phyloP scores from a whole-genome alignment of 257 asterid genomes.

The Solanum medicagineum region DNA sequence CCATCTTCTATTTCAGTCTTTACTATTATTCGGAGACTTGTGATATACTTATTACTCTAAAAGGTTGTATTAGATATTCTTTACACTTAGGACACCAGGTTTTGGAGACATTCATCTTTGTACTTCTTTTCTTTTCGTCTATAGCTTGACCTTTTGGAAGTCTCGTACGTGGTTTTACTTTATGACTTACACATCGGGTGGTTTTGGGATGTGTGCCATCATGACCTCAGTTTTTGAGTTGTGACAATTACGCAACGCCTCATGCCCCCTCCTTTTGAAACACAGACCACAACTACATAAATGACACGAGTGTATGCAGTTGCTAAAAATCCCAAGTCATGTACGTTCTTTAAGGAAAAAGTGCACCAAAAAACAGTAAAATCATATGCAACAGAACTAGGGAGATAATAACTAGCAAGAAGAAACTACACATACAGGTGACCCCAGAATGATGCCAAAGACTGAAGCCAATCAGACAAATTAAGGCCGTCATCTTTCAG shows the following conservation, averaged over 20 bases:
- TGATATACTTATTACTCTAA: too few species aligned
- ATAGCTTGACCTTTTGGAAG: too few species aligned
- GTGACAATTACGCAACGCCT: neutral
- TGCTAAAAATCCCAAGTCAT: neutral
- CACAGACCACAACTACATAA: neutral
- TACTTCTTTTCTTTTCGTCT: too few species aligned
- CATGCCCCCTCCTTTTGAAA: neutral
- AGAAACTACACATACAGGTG: slow-evolving; percentile 71
- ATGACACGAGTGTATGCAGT: neutral
- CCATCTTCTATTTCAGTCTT: too few species aligned
- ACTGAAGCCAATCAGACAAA: slow-evolving; percentile 98
- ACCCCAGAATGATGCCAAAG: slow-evolving; percentile 99
- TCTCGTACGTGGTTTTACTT: too few species aligned
- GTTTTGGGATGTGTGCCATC: too few species aligned
- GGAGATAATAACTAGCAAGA: slow-evolving; percentile 2
- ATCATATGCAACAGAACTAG: slow-evolving; percentile 2
- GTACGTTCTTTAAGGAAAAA: neutral
- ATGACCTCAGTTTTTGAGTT: too few species aligned
- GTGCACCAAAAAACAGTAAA: neutral
- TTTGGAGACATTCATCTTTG: too few species aligned
- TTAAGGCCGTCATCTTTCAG: slow-evolving; percentile 98
- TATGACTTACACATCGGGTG: too few species aligned
- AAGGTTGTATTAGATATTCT: too few species aligned
- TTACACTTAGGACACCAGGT: too few species aligned
- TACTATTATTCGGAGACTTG: too few species aligned